phyloP scores from a whole-genome alignment of 345 rosid genomes.

The Ceriops zippeliana region DNA sequence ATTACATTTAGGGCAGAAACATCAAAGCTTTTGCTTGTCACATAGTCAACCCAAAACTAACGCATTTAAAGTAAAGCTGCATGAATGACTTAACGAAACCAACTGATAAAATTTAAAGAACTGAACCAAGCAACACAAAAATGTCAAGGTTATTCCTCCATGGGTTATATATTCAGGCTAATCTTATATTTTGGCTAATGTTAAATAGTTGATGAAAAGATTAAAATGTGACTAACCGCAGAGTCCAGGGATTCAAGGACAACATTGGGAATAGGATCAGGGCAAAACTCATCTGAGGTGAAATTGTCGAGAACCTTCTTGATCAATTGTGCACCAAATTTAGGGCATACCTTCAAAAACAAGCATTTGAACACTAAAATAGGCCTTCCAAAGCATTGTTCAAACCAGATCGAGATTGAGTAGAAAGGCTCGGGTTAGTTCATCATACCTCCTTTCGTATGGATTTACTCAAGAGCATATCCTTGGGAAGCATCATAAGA shows the following conservation, averaged over 20 bases:
- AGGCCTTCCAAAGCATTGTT: slow-evolving; percentile 5
- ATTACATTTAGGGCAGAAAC: neutral
- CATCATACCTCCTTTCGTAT: slow-evolving; percentile 73
- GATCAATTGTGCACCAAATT: slow-evolving; percentile 70
- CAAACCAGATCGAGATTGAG: neutral
- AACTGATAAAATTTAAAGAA: too few species aligned
- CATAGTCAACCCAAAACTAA: neutral
- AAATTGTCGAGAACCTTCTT: slow-evolving; percentile 68
- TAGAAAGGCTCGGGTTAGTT: neutral
- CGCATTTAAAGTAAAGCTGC: too few species aligned
- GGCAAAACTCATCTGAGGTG: slow-evolving; percentile 83
- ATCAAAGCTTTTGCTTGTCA: neutral
- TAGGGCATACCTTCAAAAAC: slow-evolving; percentile 72
- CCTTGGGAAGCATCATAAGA: slow-evolving; percentile 99
- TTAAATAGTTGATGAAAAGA: neutral
- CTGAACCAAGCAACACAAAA: too few species aligned
- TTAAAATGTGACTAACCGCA: slow-evolving; percentile 49
- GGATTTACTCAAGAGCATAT: slow-evolving; percentile 65
- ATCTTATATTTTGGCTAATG: neutral
- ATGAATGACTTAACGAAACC: too few species aligned
- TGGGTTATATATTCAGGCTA: too few species aligned
- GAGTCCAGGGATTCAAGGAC: slow-evolving; percentile 73
- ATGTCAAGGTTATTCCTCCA: too few species aligned
- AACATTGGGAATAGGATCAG: slow-evolving; percentile 75
- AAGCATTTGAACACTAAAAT: slow-evolving; percentile 10